phyloP scores from a whole-genome alignment of 1,139 yeast species.

The Diutina sp. region DNA sequence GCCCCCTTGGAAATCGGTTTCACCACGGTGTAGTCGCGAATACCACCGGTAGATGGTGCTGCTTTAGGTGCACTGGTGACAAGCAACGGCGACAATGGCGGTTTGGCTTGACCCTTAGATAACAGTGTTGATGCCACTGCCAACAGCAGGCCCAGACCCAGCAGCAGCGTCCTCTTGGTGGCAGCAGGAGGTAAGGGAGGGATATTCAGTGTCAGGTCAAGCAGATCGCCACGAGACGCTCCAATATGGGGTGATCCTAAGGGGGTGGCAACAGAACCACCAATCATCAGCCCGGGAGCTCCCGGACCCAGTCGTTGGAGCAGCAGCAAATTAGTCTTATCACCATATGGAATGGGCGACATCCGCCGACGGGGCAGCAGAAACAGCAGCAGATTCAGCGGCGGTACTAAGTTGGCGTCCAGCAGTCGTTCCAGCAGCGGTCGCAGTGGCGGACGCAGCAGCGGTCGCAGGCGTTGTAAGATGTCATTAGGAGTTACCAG shows the following conservation, averaged over 20 bases:
- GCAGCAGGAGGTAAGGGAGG: neutral
- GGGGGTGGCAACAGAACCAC: neutral
- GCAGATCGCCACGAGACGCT: neutral
- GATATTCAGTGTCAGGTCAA: neutral
- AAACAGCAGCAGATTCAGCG: conserved; percentile 6
- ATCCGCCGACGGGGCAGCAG: conserved; percentile 42
- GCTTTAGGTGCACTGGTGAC: conserved; percentile 35
- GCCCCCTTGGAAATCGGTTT: conserved; percentile 97
- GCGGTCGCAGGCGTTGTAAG: neutral
- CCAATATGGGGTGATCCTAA: neutral
- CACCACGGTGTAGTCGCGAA: conserved; percentile 78
- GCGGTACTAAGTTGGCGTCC: neutral
- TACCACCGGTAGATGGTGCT: conserved; percentile 34
- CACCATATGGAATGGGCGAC: conserved; percentile 40
- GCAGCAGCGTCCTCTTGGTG: neutral
- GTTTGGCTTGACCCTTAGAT: conserved; percentile 15
- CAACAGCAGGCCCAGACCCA: neutral
- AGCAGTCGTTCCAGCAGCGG: neutral
- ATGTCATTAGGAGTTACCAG: conserved; percentile 3
- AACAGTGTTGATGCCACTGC: neutral
- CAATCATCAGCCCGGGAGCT: neutral
- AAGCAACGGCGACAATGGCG: conserved; percentile 73
- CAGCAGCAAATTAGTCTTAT: conserved; percentile 38
- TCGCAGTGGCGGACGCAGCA: neutral
- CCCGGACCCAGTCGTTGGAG: conserved; percentile 25